Evolutionary conservation across 805 yeast genomes (phyloP).

Genomic region (Ogataea paraovalis): DNA sequence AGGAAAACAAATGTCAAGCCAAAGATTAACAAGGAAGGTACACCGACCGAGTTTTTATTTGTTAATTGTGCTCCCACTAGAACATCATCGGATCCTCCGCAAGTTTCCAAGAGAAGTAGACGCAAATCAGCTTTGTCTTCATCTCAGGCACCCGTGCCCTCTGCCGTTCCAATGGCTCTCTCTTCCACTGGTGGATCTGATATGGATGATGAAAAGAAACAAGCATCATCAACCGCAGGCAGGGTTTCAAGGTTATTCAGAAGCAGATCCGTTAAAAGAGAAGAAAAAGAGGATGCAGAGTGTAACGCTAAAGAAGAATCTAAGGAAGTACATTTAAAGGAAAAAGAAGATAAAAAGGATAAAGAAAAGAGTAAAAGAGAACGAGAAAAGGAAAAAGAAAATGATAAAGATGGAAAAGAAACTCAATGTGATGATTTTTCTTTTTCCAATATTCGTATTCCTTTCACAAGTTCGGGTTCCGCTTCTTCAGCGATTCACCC

Average conservation of each 20-base stretch:
- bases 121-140: background rate
- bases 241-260: conserved; percentile 21
- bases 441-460: background rate
- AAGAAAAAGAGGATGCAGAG: conserved; percentile 6
- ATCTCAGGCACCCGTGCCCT: background rate
- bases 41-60: conserved; percentile 31
- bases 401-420: background rate
- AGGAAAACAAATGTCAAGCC: conserved; percentile 29
- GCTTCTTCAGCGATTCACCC: conserved; percentile 2
- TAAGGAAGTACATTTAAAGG: background rate
- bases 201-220: conserved; percentile 13
- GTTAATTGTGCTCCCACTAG: conserved; percentile 28
- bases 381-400: background rate
- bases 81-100: background rate
- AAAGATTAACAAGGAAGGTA: conserved; percentile 29
- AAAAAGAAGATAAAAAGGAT: background rate
- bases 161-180: background rate
- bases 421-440: conserved; percentile 1
- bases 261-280: conserved; percentile 14
- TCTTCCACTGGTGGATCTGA: background rate
- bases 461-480: background rate
- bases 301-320: background rate
- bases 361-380: background rate
- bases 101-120: background rate
- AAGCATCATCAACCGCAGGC: conserved; percentile 7